Conservation (phyloP, 192 early-diverging fungal genomes). For the Coemansia sp. region DNA sequence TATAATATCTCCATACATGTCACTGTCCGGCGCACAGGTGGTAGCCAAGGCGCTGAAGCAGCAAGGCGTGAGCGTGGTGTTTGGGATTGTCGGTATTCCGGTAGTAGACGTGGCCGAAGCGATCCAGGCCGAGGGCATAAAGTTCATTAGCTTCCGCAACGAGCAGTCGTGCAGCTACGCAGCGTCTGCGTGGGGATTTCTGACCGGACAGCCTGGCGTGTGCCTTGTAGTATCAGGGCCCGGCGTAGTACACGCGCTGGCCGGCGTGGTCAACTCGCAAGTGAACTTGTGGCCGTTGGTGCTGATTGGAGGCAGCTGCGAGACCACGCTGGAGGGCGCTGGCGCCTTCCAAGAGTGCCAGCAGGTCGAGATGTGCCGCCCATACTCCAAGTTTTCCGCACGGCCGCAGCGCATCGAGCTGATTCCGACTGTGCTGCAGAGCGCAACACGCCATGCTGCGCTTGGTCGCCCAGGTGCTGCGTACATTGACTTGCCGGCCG, state of each 20-base stretch:
- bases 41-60: conserved; percentile 60
- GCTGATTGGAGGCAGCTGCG: conserved; percentile 64
- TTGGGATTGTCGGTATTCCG: conserved; percentile 78
- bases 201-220: conserved; percentile 64
- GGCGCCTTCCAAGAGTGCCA: conserved; percentile 73
- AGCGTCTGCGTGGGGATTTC: conserved; percentile 63
- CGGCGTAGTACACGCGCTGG: conserved; percentile 70
- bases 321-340: conserved; percentile 53
- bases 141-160: conserved; percentile 71
- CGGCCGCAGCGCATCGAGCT: conserved; percentile 52
- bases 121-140: conserved; percentile 64
- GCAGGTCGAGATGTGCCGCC: conserved; percentile 64
- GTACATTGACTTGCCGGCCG: conserved; percentile 69
- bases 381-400: conserved; percentile 61
- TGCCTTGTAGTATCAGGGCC: conserved; percentile 71
- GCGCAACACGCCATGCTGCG: conserved; percentile 55
- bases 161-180: conserved; percentile 76
- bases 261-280: conserved; percentile 68
- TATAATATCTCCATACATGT: not conserved
- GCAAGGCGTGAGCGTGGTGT: conserved; percentile 63
- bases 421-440: conserved; percentile 58
- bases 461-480: conserved; percentile 65
- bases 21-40: conserved; percentile 59
- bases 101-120: conserved; percentile 77
- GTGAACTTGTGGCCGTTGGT: conserved; percentile 72